Conservation (phyloP, 2,329 filamentous ascomycete species). For the Penicillium sp. region DNA sequence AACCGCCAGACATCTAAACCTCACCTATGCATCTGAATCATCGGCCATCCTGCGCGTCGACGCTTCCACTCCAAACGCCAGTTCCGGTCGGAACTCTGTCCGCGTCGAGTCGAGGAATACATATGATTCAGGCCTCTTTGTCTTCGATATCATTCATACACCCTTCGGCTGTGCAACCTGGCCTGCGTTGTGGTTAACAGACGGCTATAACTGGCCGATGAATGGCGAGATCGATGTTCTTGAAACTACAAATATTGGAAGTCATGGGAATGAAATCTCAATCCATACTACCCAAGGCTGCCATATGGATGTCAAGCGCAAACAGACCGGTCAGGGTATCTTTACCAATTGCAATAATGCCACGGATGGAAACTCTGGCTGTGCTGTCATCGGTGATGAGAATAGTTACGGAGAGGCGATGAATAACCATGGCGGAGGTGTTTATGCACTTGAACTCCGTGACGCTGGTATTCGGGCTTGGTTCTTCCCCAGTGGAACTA, state of each 20-base stretch:
- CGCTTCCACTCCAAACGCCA: conserved; percentile 58
- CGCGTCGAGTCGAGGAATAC: conserved; percentile 61
- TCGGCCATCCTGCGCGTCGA: conserved; percentile 62
- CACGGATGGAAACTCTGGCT: conserved; percentile 57
- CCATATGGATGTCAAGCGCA: conserved; percentile 55
- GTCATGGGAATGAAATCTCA: conserved; percentile 58
- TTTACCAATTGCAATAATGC: conserved; percentile 53
- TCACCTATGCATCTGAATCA: conserved; percentile 58
- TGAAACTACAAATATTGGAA: conserved; percentile 58
- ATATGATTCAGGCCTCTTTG: conserved; percentile 64
- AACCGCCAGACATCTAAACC: conserved; percentile 48
- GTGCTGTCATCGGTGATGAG: conserved; percentile 50
- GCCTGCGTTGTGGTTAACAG: conserved; percentile 67
- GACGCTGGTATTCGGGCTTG: conserved; percentile 62
- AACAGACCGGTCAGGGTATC: conserved; percentile 50
- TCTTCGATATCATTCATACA: conserved; percentile 65
- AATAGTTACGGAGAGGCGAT: conserved; percentile 54
- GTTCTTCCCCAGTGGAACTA: conserved; percentile 54
- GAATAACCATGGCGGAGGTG: conserved; percentile 57
- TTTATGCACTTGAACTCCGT: conserved; percentile 63
- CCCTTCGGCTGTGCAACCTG: conserved; percentile 65
- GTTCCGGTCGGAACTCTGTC: conserved; percentile 62
- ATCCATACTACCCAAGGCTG: conserved; percentile 59
- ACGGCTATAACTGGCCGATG: conserved; percentile 60
- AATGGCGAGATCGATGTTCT: conserved; percentile 67